A percentile compares a stretch with the other conserved stretches of the same genome.
Conservation (phyloP, 495 filamentous ascomycete species). For the Penicillium pancosmium region DNA sequence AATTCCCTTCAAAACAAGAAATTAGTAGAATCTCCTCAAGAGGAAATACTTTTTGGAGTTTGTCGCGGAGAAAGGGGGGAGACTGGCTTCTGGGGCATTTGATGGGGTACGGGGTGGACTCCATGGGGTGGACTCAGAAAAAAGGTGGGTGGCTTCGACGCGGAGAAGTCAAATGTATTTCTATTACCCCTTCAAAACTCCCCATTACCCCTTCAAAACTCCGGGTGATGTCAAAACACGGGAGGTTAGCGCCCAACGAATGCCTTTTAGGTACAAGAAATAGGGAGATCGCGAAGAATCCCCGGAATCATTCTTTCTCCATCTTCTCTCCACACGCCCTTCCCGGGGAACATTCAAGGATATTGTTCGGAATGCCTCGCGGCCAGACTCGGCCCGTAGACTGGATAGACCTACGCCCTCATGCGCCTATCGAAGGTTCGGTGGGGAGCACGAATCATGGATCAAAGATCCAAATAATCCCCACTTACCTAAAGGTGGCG, state of each 20-base stretch:
- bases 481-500: not conserved
- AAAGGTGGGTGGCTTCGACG: not conserved
- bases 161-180: constrained; percentile 4
- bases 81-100: not conserved
- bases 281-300: not conserved
- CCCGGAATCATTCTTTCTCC: not conserved
- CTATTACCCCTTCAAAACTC: constrained; percentile 8
- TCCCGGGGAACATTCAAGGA: not conserved
- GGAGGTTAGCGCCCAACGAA: constrained; percentile 2
- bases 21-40: too few relatives aligned
- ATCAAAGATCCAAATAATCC: not conserved
- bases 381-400: not conserved
- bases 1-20: too few relatives aligned
- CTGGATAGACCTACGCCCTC: not conserved
- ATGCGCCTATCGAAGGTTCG: not conserved
- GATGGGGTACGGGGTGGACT: constrained; percentile 1
- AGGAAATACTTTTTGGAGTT: too few relatives aligned
- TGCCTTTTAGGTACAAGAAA: constrained; percentile 5
- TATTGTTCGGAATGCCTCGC: not conserved
- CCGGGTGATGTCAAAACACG: not conserved
- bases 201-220: constrained; percentile 7
- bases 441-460: constrained; percentile 3
- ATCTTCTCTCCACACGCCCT: not conserved
- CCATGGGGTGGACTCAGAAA: not conserved
- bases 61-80: not conserved